Base-by-base conservation (phyloP, 495 filamentous ascomycete species). In the Cercophora scortea region DNA sequence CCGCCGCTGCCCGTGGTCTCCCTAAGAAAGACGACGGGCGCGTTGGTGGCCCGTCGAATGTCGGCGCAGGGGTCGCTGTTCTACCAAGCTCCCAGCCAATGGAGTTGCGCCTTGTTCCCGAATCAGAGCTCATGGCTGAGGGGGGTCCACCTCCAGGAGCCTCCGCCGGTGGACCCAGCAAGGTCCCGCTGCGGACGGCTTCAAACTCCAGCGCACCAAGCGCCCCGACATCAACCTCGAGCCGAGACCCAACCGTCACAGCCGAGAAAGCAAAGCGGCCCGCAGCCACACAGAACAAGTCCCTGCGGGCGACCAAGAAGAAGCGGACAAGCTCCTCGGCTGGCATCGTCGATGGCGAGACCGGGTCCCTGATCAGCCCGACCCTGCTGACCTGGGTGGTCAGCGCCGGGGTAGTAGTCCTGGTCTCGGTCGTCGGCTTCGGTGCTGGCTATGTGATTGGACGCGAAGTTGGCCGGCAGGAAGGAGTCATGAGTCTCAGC, bases 371-470 rank as follows among this genome's bases (percentile, higher is more conserved):
- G 25, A 71, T 87, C 52, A 77, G 74, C 50, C 90, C 90, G 0
- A 91, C 89, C 0, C 68, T 95, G 8, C 76, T 96, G 64, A 95
- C 91, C 0, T 95, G 94, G 88, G 86, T 94, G 3, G 80, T 96
- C 38, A 88, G 84, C 40, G 93, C 93, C 0, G 92, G 93, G 0
- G 91, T 96, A 5, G 88, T 98, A 7, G 87, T 98, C 9, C 72
- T 97, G 3, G 84, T 97, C 40, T 88, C 86, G 2, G 93, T 92
- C 2, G 83, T 96, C 46, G 91, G 90, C 52, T 98, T 97, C 61
- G 87, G 89, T 0, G 93, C 93, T 0, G 93, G 93, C 0, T 97
- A 95, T 61, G 88, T 88, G 10, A 80, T 95, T 15, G 93, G 93
- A 10, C 77, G 81, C 19, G 90, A 95, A 61, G 87, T 89, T 1